Evolutionary conservation across 441 rosid genomes (phyloP).

Genomic region (Pelargonium fulgidum): DNA sequence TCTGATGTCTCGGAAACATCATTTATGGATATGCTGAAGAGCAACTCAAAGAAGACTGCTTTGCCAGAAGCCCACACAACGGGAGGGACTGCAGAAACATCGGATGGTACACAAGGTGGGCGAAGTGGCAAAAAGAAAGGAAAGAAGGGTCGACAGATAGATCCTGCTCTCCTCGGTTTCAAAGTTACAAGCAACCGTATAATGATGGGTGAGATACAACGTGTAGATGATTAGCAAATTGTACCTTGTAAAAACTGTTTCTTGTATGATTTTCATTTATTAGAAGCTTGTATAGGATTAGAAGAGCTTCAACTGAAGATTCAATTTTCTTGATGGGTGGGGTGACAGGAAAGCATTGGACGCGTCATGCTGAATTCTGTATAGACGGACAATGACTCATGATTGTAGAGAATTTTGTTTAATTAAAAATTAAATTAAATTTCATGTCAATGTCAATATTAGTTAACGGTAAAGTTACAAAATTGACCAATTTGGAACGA

Average conservation of each 20-base stretch:
- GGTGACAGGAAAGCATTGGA: too few relatives aligned
- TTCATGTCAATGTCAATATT: too few relatives aligned
- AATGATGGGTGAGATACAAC: conserved; percentile 51
- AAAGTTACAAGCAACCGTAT: conserved; percentile 47
- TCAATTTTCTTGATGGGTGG: too few relatives aligned
- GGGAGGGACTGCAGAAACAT: conserved; percentile 21
- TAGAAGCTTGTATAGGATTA: too few relatives aligned
- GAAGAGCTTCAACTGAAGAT: too few relatives aligned
- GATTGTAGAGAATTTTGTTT: too few relatives aligned
- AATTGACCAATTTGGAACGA: too few relatives aligned
- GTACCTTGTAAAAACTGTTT: neutral
- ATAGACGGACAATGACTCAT: too few relatives aligned
- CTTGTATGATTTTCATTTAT: too few relatives aligned
- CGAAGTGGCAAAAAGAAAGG: conserved; percentile 39
- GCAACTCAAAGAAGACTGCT: conserved; percentile 34
- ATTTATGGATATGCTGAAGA: conserved; percentile 58
- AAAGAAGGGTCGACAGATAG: conserved; percentile 42
- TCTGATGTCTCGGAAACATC: conserved; percentile 44
- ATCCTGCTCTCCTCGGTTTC: conserved; percentile 44
- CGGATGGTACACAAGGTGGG: conserved; percentile 29
- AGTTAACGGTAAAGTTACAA: too few relatives aligned
- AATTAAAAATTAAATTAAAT: too few relatives aligned
- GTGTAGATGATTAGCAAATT: conserved; percentile 26
- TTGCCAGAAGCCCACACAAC: conserved; percentile 18
- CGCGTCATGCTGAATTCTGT: too few relatives aligned